A percentile compares a stretch with the other conserved stretches of the same genome.
These are phyloP conservation scores for Rhizodiscina lignyota DNA, from an alignment of 495 filamentous ascomycete species.

Conservation along the genomic window DNA sequence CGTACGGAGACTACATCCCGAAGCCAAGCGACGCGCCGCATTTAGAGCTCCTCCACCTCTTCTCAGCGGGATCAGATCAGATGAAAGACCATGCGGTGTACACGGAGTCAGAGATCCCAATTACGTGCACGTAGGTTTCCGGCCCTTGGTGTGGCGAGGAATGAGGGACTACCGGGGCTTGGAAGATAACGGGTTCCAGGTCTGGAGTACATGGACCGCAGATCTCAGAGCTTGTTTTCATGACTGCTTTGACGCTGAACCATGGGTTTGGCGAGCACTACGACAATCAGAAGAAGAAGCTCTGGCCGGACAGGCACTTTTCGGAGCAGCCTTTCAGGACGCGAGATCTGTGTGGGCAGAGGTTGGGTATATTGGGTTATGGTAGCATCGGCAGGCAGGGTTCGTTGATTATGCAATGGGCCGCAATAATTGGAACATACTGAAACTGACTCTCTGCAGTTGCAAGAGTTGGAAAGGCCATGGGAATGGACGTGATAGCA, in stretches of 20 bases:
- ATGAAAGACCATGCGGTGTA: conserved; percentile 45
- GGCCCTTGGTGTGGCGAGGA: too few relatives aligned
- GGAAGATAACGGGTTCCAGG: too few relatives aligned
- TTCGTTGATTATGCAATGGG: conserved; percentile 3
- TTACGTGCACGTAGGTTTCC: too few relatives aligned
- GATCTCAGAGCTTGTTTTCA: conserved; percentile 64
- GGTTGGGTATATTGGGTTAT: conserved; percentile 66
- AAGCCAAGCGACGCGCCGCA: conserved; percentile 32
- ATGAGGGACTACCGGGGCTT: too few relatives aligned
- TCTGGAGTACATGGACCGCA: conserved; percentile 70
- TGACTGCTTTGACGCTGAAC: conserved; percentile 39
- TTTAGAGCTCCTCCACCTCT: conserved; percentile 55
- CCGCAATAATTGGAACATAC: background rate
- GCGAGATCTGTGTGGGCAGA: conserved; percentile 35
- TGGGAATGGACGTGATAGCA: conserved; percentile 70
- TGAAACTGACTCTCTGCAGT: conserved; percentile 17
- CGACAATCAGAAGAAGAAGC: conserved; percentile 31
- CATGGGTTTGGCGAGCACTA: conserved; percentile 33
- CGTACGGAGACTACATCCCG: conserved; percentile 36
- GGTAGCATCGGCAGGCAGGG: conserved; percentile 64
- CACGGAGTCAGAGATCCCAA: conserved; percentile 41
- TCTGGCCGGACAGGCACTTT: conserved; percentile 27
- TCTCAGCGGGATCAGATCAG: conserved; percentile 60
- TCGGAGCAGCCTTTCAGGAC: conserved; percentile 17
- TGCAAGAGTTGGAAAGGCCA: conserved; percentile 48